phyloP scores from a whole-genome alignment of 73 alveolate species.

The Blepharisma japonicum region DNA sequence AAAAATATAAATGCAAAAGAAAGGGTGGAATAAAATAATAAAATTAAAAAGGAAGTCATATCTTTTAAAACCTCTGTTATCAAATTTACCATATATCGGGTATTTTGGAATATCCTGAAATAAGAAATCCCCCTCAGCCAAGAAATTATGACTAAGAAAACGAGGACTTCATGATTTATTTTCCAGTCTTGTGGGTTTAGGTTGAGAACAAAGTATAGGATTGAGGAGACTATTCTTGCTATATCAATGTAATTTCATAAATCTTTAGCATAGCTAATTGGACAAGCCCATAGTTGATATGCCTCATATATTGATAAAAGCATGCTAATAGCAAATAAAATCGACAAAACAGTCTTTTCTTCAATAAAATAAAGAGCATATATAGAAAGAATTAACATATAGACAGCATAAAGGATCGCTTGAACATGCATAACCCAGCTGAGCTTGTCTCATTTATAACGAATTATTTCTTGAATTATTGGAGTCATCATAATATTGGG shows the following conservation, averaged over 20 bases:
- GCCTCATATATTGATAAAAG: neutral
- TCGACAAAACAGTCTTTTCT: neutral
- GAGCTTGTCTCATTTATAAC: neutral
- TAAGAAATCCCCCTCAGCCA: slow-evolving; percentile 32
- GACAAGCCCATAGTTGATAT: neutral
- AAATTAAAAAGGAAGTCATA: neutral
- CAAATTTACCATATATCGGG: slow-evolving; percentile 16
- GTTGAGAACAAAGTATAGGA: neutral
- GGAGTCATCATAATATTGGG: neutral
- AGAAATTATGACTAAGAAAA: slow-evolving; percentile 8
- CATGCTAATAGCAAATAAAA: neutral
- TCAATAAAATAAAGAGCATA: neutral
- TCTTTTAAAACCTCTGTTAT: neutral
- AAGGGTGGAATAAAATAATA: slow-evolving; percentile 19
- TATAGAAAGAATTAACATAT: neutral
- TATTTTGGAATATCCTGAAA: slow-evolving; percentile 18
- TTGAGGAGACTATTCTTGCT: neutral
- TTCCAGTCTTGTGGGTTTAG: neutral
- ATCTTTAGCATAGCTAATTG: neutral
- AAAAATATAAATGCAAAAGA: slow-evolving; percentile 13
- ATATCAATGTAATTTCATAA: neutral
- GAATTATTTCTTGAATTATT: neutral
- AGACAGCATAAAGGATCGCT: neutral
- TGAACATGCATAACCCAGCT: neutral
- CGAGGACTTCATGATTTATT: neutral